Percentiles rank a stretch among this genome's conserved stretches.
Conservation (phyloP, 768 basidiomycete species). For the Nevesoporus exiguus region DNA sequence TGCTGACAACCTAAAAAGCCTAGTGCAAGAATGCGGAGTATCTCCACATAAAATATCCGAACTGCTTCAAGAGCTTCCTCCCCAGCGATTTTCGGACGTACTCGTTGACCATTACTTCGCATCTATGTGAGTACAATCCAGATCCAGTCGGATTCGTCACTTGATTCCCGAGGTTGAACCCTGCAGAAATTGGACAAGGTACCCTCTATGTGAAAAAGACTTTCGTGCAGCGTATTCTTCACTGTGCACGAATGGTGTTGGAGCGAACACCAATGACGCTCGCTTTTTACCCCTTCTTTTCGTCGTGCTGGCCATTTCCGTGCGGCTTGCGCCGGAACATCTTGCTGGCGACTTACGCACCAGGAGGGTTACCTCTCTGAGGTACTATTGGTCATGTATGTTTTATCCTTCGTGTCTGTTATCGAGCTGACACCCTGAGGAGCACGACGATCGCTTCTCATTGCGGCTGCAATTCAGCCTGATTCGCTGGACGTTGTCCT, state of each 20-base stretch:
- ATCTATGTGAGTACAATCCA: constrained; percentile 50
- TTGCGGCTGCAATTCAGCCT: constrained; percentile 90
- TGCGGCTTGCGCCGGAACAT: constrained; percentile 79
- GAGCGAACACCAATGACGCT: constrained; percentile 70
- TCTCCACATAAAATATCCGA: constrained; percentile 88
- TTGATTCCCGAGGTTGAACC: neutral
- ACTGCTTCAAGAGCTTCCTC: constrained; percentile 84
- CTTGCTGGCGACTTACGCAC: constrained; percentile 77
- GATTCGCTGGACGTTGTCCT: constrained; percentile 92
- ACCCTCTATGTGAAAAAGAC: constrained; percentile 82
- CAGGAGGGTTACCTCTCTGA: constrained; percentile 73
- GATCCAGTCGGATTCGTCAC: neutral
- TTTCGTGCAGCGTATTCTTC: constrained; percentile 73
- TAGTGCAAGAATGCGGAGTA: constrained; percentile 92
- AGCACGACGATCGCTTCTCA: constrained; percentile 86
- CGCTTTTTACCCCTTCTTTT: constrained; percentile 90
- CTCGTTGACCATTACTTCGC: constrained; percentile 82
- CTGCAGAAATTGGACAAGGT: constrained; percentile 86
- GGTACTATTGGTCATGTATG: constrained; percentile 96
- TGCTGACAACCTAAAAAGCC: constrained; percentile 77
- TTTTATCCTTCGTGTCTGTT: constrained; percentile 14
- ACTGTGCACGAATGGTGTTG: constrained; percentile 56
- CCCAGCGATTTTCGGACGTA: constrained; percentile 66
- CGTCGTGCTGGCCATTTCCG: constrained; percentile 86
- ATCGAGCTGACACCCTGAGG: constrained; percentile 18